Base-by-base conservation (phyloP, 768 basidiomycete genomes). In the Boletus rubescentipes region DNA sequence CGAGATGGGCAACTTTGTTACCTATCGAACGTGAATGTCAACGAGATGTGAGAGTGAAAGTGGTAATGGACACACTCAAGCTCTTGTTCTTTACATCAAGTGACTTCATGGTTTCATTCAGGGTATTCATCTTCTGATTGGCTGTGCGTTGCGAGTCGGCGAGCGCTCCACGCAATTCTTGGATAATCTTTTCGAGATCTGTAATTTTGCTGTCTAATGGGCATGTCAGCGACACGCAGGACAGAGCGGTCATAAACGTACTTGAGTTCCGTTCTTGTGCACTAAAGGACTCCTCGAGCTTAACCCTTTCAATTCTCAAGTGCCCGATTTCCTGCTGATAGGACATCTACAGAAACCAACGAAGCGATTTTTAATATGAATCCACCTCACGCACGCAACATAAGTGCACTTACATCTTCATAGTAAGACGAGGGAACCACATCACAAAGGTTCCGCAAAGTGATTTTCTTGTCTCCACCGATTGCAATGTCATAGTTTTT, bases 341-440 rank as follows among this genome's bases (percentile, higher is more conserved):
- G 6, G 21, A 9, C 9, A 48, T 36, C 50, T 44, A 26, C 35
- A 4, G 5, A 18, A 43, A 4, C 3, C 12, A 37, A 36, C 14
- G 9, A 49, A 40, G 20, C 10, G 4, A 11, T 15, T n/a, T 35
- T 4, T 16, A 16, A 20, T 32, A 35, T 7, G 16, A 34, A 29
- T 5, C 3, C 8, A 31, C n/a, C 36, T 38, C 18, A 21, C 15
- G 6, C 26, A 9, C 6, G 34, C 9, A 21, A 23, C 26, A 20
- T 3, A 16, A 16, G 3, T 4, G 18, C 6, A 49, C 60, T 35
- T 26, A 62, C 61, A 29, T 26, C 21, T 14, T 35, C 21, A 14
- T 18, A 26, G 46, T 59, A 58, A 7, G 12, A 20, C 3, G 55
- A 32, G 3, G 52, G 49, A 32, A 61, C 15, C 11, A 51, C 18